These are phyloP conservation scores for Taphrina confusa DNA, from an alignment of 1,139 yeast species.

Conservation along the genomic window DNA sequence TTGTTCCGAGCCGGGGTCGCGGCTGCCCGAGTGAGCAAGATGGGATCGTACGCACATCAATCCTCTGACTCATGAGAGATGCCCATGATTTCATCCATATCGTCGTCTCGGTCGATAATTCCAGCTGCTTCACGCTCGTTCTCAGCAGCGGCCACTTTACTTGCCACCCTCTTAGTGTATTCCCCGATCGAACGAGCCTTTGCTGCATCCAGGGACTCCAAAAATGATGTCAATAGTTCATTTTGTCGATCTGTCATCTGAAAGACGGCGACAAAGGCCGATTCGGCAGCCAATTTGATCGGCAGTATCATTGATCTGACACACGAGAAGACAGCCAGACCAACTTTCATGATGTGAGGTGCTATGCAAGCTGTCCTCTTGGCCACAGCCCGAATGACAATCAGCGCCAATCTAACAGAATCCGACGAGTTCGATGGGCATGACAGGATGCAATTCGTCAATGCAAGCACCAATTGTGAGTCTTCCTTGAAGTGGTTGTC, in stretches of 20 bases:
- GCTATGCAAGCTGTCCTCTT: conserved; percentile 58
- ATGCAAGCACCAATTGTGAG: conserved; percentile 51
- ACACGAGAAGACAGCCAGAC: conserved; percentile 75
- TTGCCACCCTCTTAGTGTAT: conserved; percentile 37
- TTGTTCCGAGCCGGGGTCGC: neutral
- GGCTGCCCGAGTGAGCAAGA: neutral
- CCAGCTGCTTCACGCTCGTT: conserved; percentile 33
- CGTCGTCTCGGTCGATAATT: conserved; percentile 25
- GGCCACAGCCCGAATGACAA: conserved; percentile 72
- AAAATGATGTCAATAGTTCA: conserved; percentile 67
- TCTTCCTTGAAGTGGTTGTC: conserved; percentile 41
- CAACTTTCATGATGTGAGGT: conserved; percentile 60
- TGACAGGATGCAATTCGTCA: conserved; percentile 54
- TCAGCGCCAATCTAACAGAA: conserved; percentile 75
- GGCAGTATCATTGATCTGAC: conserved; percentile 87
- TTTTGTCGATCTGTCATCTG: conserved; percentile 69
- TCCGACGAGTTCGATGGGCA: conserved; percentile 71
- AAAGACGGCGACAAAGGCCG: conserved; percentile 76
- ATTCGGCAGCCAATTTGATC: conserved; percentile 90
- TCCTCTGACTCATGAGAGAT: neutral
- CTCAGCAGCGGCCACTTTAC: conserved; percentile 34
- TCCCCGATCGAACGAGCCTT: conserved; percentile 36
- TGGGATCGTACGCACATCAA: neutral
- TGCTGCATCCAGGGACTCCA: conserved; percentile 41
- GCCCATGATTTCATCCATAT: conserved; percentile 26